A percentile compares a stretch with the other conserved stretches of the same genome.
Conservation (phyloP, 2,329 filamentous ascomycete genomes). For the Talaromyces sp. region DNA sequence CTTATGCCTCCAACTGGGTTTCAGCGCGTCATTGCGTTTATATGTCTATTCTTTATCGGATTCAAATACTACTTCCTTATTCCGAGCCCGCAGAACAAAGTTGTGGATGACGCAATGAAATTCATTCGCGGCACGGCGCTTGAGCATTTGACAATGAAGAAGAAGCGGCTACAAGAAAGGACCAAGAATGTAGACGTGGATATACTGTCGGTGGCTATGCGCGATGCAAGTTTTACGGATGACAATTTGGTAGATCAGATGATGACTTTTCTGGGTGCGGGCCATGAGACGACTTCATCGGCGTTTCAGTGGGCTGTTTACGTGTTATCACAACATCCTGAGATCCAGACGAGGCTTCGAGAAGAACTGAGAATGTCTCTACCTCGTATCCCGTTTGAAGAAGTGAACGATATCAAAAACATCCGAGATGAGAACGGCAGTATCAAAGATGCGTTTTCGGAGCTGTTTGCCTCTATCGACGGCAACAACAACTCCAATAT, state of each 20-base stretch:
- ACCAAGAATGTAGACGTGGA: constrained; percentile 49
- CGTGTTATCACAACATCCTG: constrained; percentile 62
- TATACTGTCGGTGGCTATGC: constrained; percentile 75
- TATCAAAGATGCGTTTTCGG: constrained; percentile 33
- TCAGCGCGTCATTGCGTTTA: constrained; percentile 51
- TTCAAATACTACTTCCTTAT: constrained; percentile 58
- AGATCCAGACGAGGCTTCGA: constrained; percentile 64
- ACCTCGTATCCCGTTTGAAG: constrained; percentile 42
- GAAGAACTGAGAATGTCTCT: constrained; percentile 62
- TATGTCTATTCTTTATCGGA: constrained; percentile 60
- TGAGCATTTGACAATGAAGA: constrained; percentile 66
- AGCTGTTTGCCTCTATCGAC: constrained; percentile 4
- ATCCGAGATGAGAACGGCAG: constrained; percentile 46
- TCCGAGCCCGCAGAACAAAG: constrained; percentile 68
- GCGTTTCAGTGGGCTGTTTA: constrained; percentile 74
- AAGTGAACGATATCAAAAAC: constrained; percentile 46
- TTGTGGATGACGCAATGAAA: constrained; percentile 54
- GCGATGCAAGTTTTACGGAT: constrained; percentile 70
- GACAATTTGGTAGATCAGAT: constrained; percentile 81
- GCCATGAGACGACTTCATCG: constrained; percentile 74
- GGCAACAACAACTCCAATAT: constrained; percentile 53
- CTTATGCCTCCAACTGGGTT: constrained; percentile 21
- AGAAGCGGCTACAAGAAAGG: constrained; percentile 48
- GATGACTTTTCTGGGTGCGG: constrained; percentile 84
- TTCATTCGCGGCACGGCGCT: constrained; percentile 64